phyloP scores from a whole-genome alignment of 129 eudicot species.

The Saussurea involucrata region DNA sequence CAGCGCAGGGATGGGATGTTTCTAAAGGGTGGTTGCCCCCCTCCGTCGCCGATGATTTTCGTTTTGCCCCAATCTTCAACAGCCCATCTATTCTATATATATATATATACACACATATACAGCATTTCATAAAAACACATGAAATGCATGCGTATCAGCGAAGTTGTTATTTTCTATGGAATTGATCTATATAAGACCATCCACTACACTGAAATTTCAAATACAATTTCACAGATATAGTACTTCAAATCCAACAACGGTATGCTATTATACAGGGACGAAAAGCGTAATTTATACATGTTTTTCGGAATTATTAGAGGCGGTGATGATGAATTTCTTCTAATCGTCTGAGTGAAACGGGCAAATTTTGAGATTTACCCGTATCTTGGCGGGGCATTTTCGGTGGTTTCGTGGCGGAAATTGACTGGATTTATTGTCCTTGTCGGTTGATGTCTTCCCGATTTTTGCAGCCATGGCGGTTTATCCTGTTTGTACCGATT shows the following conservation, averaged over 20 bases:
- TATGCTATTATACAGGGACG: not conserved
- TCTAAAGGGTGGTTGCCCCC: slow-evolving; percentile 17
- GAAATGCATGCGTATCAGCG: not conserved
- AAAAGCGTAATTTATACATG: not conserved
- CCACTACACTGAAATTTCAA: too few relatives aligned
- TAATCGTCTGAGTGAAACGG: slow-evolving; percentile 1
- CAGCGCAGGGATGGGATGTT: not conserved
- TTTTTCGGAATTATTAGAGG: slow-evolving; percentile 5
- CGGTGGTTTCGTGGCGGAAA: not conserved
- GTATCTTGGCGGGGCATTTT: slow-evolving; percentile 12
- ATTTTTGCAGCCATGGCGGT: slow-evolving; percentile 9
- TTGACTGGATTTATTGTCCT: not conserved
- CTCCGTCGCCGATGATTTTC: slow-evolving; percentile 21
- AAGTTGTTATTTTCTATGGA: not conserved
- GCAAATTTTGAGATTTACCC: not conserved
- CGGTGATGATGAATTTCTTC: slow-evolving; percentile 19
- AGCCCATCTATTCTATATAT: not conserved
- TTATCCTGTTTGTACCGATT: not conserved
- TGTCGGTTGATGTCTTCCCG: not conserved
- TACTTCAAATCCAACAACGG: not conserved
- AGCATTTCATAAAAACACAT: not conserved
- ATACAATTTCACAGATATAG: not conserved
- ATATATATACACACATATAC: not conserved
- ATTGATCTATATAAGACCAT: not conserved
- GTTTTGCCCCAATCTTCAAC: not conserved